These are phyloP conservation scores for Leccinum subtestaceum DNA, from an alignment of 768 basidiomycete species.

Conservation along the genomic window DNA sequence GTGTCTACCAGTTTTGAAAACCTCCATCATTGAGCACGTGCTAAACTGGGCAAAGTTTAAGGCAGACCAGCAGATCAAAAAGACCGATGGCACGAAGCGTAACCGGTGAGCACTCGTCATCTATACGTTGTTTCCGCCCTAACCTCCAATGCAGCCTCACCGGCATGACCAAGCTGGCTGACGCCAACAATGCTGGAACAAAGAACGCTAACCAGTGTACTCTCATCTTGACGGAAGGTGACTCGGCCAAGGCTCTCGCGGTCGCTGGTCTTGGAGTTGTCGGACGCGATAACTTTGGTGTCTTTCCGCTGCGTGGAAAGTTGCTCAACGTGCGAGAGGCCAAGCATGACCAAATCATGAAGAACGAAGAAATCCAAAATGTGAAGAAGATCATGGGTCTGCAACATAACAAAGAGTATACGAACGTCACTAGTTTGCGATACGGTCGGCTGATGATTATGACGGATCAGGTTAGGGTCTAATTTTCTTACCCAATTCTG, in stretches of 20 bases:
- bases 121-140: background rate
- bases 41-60: constrained; percentile 97
- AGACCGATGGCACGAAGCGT: constrained; percentile 90
- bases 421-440: constrained; percentile 60
- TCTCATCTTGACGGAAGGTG: constrained; percentile 96
- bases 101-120: constrained; percentile 53
- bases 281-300: constrained; percentile 94
- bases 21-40: constrained; percentile 87
- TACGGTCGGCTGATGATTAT: constrained; percentile 99
- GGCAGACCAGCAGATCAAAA: constrained; percentile 94
- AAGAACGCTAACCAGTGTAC: constrained; percentile 80
- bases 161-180: constrained; percentile 89
- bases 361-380: constrained; percentile 95
- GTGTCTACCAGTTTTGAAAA: constrained; percentile 65
- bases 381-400: constrained; percentile 98
- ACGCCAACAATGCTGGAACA: constrained; percentile 96
- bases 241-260: constrained; percentile 96
- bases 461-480: constrained; percentile 87
- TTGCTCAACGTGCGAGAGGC: constrained; percentile 97
- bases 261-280: constrained; percentile 93
- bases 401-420: constrained; percentile 91
- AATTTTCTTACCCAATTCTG: background rate
- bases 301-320: constrained; percentile 97
- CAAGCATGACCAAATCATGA: constrained; percentile 93
- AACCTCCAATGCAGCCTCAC: constrained; percentile 55